Conservation (phyloP, 306 rosid genomes). For the Fragaria ananassa region DNA sequence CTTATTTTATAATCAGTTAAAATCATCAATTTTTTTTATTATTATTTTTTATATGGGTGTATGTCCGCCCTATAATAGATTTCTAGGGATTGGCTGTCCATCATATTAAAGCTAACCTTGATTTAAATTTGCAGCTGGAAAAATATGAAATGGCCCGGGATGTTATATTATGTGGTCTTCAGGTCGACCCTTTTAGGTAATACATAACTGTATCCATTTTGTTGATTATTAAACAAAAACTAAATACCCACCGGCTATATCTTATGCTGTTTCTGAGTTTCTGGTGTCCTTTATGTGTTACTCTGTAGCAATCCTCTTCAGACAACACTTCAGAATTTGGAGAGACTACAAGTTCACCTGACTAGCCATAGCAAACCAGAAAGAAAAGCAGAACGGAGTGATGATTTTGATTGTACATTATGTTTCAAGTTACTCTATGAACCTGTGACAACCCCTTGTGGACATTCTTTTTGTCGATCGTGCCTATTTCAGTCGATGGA, state of each 20-base stretch:
- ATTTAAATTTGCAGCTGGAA: conserved; percentile 68
- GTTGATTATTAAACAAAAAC: not conserved
- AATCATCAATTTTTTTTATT: not conserved
- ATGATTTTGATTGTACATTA: conserved; percentile 88
- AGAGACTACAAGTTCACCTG: conserved; percentile 41
- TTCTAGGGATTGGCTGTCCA: not conserved
- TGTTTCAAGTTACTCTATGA: conserved; percentile 83
- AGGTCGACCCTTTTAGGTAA: conserved; percentile 81
- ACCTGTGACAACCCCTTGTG: conserved; percentile 97
- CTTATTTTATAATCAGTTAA: not conserved
- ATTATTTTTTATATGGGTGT: not conserved
- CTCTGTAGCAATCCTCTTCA: conserved; percentile 65
- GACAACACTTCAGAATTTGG: conserved; percentile 63
- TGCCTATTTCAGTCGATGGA: conserved; percentile 95
- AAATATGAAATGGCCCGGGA: conserved; percentile 77
- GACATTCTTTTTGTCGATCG: conserved; percentile 94
- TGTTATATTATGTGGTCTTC: conserved; percentile 88
- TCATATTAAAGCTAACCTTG: conserved; percentile 6
- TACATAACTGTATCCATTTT: conserved; percentile 20
- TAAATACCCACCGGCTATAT: conserved; percentile 18
- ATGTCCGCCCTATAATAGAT: not conserved
- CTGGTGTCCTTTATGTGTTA: conserved; percentile 34
- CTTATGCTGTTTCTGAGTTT: conserved; percentile 22
- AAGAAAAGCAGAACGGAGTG: conserved; percentile 67
- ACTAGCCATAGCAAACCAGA: conserved; percentile 54